Evolutionary conservation across 2,329 filamentous ascomycete species (phyloP), one percentile per base, ranked within the genome.

Genomic region (Teratosphaeria gauchensis): DNA sequence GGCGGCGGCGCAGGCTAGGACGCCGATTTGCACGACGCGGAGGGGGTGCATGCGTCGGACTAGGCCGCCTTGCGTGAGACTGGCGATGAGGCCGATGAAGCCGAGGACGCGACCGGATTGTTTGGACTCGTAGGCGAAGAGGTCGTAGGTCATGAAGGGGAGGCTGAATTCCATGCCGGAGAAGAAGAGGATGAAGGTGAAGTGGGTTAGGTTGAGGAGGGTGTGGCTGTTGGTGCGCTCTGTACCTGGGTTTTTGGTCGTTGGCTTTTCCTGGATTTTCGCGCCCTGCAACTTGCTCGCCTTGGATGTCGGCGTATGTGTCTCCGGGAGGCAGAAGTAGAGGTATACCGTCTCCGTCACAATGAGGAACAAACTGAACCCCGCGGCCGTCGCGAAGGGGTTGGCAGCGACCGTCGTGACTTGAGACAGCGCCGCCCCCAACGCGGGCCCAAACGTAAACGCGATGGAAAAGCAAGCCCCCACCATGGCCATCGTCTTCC

Each of bases 91-190:
- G 0, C 94, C 94, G 68, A 99, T 89, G 73, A 89, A 94, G 5
- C 94, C 92, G 1, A 99, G 84, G 1, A 99, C 80, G 11, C 86
- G 84, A 16, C 94, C 94, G 64, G 95, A 95, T 56, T 90, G 83
- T 51, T 85, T 83, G 0, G 91, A 87, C 11, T 81, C 84, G 71
- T 94, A 95, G 8, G 83, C 82, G 73, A 97, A 97, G 52, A 99
- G 83, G 56, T 96, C 92, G 68, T 94, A 95, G 0, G 92, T 97
- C 84, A 99, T 92, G 73, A 99, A 99, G 0, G 94, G 92, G 2
- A 99, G 82, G 0, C 91, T 96, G 74, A 96, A 97, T 72, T 99
- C 94, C 88, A 99, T 92, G 61, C 94, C 94, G 1, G 90, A 96
- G 76, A 99, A 99, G 75, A 96, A 96, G 12, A 99, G 84, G 60